Conservation (phyloP, 495 filamentous ascomycete genomes). For the Lindgomyces ingoldianus region DNA sequence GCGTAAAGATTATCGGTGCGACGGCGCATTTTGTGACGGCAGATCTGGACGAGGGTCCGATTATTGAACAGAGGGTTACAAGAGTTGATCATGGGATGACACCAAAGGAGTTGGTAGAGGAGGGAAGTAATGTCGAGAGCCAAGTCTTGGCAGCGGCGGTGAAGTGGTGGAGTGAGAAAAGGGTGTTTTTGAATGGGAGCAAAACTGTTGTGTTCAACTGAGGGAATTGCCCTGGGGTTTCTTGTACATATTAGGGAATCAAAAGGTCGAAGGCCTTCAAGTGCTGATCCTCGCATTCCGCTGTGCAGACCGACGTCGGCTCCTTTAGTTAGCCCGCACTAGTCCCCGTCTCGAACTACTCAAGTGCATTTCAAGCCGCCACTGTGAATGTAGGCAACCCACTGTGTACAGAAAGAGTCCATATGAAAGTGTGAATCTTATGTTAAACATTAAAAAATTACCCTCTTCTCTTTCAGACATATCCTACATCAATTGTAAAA, state of each 20-base stretch:
- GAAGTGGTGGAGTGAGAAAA: conserved; percentile 70
- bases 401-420: too few relatives aligned
- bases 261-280: background rate
- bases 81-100: conserved; percentile 69
- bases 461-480: too few relatives aligned
- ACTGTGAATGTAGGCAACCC: too few relatives aligned
- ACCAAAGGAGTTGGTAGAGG: conserved; percentile 68
- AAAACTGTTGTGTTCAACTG: conserved; percentile 73
- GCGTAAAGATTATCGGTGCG: conserved; percentile 78
- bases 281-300: too few relatives aligned
- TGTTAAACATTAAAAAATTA: too few relatives aligned
- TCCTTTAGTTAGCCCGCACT: too few relatives aligned
- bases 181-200: conserved; percentile 69
- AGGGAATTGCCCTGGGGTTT: background rate
- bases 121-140: conserved; percentile 74
- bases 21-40: conserved; percentile 77
- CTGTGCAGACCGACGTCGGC: too few relatives aligned
- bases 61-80: conserved; percentile 74
- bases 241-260: background rate
- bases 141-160: conserved; percentile 71
- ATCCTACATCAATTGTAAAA: too few relatives aligned
- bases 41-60: conserved; percentile 74
- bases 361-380: too few relatives aligned
- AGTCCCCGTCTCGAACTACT: too few relatives aligned
- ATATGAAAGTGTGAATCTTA: too few relatives aligned